A percentile compares a stretch with the other conserved stretches of the same genome.
These are phyloP conservation scores for Cercospora brassicicola DNA, from an alignment of 2,329 filamentous ascomycete genomes.

Conservation along the genomic window DNA sequence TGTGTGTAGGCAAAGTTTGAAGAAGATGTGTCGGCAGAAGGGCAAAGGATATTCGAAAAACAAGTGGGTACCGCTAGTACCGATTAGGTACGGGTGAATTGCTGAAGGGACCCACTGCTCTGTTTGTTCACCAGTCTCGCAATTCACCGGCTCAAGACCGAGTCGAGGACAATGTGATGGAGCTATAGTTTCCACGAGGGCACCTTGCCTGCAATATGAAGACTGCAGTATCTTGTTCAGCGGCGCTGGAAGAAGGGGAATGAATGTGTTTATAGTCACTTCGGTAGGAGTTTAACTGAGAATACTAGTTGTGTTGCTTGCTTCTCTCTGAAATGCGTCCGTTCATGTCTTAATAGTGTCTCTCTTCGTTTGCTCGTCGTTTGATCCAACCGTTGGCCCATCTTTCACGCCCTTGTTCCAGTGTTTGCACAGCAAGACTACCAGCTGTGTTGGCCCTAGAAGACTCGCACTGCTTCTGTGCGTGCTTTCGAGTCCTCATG, in stretches of 20 bases:
- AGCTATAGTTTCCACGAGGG: too few species aligned
- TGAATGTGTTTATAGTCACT: too few species aligned
- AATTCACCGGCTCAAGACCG: neutral
- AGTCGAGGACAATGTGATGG: too few species aligned
- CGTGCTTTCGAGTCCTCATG: neutral
- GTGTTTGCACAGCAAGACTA: neutral
- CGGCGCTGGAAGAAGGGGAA: too few species aligned
- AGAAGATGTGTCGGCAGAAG: neutral
- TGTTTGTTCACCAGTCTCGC: too few species aligned
- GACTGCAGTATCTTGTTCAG: too few species aligned
- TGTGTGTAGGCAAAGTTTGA: neutral
- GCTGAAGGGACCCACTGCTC: too few species aligned
- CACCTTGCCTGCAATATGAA: too few species aligned
- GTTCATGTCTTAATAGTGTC: neutral
- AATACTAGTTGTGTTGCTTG: too few species aligned
- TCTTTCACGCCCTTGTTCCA: neutral
- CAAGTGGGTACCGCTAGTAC: neutral
- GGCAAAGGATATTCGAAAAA: neutral
- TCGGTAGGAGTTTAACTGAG: too few species aligned
- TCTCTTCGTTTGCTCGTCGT: neutral
- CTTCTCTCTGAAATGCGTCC: too few species aligned
- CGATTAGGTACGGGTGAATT: neutral
- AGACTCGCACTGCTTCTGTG: neutral
- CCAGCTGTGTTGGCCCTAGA: neutral
- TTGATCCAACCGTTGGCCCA: neutral